Conservation (phyloP, 345 rosid species). For the Populus deltoides region DNA sequence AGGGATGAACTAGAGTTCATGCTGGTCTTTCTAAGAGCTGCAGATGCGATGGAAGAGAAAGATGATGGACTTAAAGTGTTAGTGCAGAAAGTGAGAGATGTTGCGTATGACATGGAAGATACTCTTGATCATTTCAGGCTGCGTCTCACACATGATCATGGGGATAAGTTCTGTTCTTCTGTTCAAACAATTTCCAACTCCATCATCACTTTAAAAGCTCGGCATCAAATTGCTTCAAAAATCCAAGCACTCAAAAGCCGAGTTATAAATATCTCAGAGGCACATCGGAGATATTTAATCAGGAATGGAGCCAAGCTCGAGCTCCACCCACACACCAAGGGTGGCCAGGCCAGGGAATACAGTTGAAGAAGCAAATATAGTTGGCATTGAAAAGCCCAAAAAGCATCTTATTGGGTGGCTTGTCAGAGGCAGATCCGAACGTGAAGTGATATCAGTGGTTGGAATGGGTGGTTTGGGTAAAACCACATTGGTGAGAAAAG, state of each 20-base stretch:
- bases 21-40: slow-evolving; percentile 26
- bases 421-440: slow-evolving; percentile 1
- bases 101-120: slow-evolving; percentile 26
- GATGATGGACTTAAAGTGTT: slow-evolving; percentile 15
- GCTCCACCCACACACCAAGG: not conserved
- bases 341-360: slow-evolving; percentile 18
- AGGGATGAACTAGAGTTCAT: slow-evolving; percentile 25
- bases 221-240: slow-evolving; percentile 8
- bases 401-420: slow-evolving; percentile 13
- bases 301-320: slow-evolving; percentile 13
- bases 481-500: slow-evolving; percentile 24
- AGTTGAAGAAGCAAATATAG: slow-evolving; percentile 30
- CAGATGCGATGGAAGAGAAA: slow-evolving; percentile 20
- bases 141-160: not conserved
- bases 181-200: not conserved
- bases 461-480: slow-evolving; percentile 31
- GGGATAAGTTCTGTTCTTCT: slow-evolving; percentile 10
- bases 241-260: slow-evolving; percentile 19
- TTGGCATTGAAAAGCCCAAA: slow-evolving; percentile 25
- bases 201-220: slow-evolving; percentile 9
- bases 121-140: slow-evolving; percentile 29
- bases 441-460: slow-evolving; percentile 19
- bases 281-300: slow-evolving; percentile 9
- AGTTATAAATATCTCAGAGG: slow-evolving; percentile 11
- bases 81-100: slow-evolving; percentile 23